These are phyloP conservation scores for Aspergillus novoparasiticus DNA, from an alignment of 2,329 filamentous ascomycete genomes.

Conservation along the genomic window DNA sequence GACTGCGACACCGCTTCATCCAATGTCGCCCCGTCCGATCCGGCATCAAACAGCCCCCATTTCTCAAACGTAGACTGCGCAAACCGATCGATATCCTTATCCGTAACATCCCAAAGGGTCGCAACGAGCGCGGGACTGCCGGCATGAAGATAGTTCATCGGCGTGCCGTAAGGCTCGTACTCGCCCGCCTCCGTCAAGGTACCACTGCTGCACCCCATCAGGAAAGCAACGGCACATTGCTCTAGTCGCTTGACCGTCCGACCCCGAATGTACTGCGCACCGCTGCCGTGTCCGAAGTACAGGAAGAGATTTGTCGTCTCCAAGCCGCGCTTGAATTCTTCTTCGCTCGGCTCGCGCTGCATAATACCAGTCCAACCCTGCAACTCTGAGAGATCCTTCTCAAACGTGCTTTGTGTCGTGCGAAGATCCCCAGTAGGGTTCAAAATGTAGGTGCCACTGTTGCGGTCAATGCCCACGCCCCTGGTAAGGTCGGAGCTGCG, in stretches of 20 bases:
- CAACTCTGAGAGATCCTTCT: slow-evolving; percentile 61
- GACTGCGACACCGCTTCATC: slow-evolving; percentile 80
- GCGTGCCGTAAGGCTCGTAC: slow-evolving; percentile 88
- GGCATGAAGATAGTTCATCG: slow-evolving; percentile 88
- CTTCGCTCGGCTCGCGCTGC: slow-evolving; percentile 70
- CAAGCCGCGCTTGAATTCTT: slow-evolving; percentile 72
- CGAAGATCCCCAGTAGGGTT: slow-evolving; percentile 85
- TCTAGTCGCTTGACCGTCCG: slow-evolving; percentile 78
- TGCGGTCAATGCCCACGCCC: slow-evolving; percentile 56
- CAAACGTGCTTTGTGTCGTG: slow-evolving; percentile 76
- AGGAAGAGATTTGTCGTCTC: slow-evolving; percentile 71
- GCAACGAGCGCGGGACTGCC: slow-evolving; percentile 85
- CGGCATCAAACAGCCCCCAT: slow-evolving; percentile 74
- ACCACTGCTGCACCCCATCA: slow-evolving; percentile 94
- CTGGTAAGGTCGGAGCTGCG: slow-evolving; percentile 20
- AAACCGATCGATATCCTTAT: slow-evolving; percentile 95
- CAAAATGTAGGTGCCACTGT: slow-evolving; percentile 68
- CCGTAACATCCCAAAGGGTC: slow-evolving; percentile 96
- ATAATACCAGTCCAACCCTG: slow-evolving; percentile 68
- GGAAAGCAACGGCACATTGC: slow-evolving; percentile 77
- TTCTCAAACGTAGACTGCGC: slow-evolving; percentile 75
- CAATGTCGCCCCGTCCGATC: slow-evolving; percentile 52
- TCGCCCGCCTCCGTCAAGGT: slow-evolving; percentile 77
- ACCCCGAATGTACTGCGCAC: slow-evolving; percentile 88
- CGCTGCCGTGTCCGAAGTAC: slow-evolving; percentile 96